phyloP scores from a whole-genome alignment of 140 eudicot genomes.

The Flaveria floridana region DNA sequence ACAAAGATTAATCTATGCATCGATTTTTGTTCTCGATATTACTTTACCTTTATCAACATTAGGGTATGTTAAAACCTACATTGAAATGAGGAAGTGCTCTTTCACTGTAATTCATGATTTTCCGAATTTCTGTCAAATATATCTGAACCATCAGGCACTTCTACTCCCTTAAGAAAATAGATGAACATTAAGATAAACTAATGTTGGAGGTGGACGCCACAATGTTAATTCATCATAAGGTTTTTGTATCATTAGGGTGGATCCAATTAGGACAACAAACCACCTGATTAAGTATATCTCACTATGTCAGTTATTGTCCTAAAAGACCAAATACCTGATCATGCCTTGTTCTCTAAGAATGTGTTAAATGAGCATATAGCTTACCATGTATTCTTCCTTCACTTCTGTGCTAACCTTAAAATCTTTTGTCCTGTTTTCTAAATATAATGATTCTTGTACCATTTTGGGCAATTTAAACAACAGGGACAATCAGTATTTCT shows the following conservation, averaged over 20 bases:
- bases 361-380: not conserved
- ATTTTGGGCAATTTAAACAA: conserved; percentile 1
- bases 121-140: not conserved
- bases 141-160: not conserved
- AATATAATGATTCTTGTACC: not conserved
- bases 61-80: not conserved
- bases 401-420: not conserved
- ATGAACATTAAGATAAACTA: not conserved
- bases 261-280: not conserved
- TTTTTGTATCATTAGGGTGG: not conserved
- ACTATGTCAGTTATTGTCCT: not conserved
- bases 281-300: conserved; percentile 1
- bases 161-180: not conserved
- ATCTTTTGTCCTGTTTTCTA: not conserved
- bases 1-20: not conserved
- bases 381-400: conserved; percentile 3
- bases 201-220: conserved; percentile 5
- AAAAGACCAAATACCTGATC: conserved; percentile 1
- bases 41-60: not conserved
- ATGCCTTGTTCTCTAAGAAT: not conserved
- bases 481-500: not conserved
- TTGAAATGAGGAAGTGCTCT: not conserved
- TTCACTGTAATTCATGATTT: not conserved
- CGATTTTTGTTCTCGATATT: not conserved
- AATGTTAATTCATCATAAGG: not conserved